Conservation (phyloP, 23 red algal genomes). For the Agarophyton chilense region DNA sequence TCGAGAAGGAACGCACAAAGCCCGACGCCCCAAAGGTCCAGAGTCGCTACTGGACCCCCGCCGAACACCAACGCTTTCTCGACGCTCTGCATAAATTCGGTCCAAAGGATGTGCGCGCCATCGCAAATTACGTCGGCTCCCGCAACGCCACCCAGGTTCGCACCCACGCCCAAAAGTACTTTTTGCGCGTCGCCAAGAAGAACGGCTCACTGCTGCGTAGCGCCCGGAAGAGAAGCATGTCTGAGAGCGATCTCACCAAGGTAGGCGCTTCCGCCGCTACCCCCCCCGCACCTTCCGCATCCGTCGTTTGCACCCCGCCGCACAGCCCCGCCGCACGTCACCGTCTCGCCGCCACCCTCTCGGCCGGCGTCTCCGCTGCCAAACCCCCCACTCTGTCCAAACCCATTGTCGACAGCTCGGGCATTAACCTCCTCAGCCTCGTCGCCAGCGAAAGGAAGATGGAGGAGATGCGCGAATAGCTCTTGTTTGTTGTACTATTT, state of each 20-base stretch:
- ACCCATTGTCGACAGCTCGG: slow-evolving; percentile 26
- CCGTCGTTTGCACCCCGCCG: not conserved
- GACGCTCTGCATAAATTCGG: slow-evolving; percentile 80
- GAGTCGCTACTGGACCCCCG: slow-evolving; percentile 80
- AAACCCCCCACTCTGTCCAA: slow-evolving; percentile 34
- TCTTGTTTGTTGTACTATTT: slow-evolving; percentile 10
- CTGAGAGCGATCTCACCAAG: slow-evolving; percentile 60
- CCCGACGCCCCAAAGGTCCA: slow-evolving; percentile 47
- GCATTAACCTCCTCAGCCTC: slow-evolving; percentile 40
- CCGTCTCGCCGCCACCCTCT: not conserved
- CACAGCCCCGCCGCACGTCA: not conserved
- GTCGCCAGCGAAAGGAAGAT: slow-evolving; percentile 53
- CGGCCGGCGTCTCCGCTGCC: not conserved
- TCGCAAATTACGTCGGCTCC: slow-evolving; percentile 79
- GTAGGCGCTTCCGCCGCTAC: slow-evolving; percentile 22
- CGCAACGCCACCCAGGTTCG: slow-evolving; percentile 91
- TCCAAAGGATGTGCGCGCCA: slow-evolving; percentile 81
- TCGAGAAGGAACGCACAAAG: slow-evolving; percentile 59
- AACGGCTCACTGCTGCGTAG: slow-evolving; percentile 26
- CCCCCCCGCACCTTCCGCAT: too few species aligned
- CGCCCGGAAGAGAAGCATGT: slow-evolving; percentile 65
- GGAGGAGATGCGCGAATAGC: slow-evolving; percentile 30
- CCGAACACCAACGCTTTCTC: slow-evolving; percentile 84
- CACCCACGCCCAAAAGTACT: slow-evolving; percentile 94
- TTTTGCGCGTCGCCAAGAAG: slow-evolving; percentile 73